Evolutionary conservation across 2,329 filamentous ascomycete genomes (phyloP).

Genomic region (Microdochium paspali): DNA sequence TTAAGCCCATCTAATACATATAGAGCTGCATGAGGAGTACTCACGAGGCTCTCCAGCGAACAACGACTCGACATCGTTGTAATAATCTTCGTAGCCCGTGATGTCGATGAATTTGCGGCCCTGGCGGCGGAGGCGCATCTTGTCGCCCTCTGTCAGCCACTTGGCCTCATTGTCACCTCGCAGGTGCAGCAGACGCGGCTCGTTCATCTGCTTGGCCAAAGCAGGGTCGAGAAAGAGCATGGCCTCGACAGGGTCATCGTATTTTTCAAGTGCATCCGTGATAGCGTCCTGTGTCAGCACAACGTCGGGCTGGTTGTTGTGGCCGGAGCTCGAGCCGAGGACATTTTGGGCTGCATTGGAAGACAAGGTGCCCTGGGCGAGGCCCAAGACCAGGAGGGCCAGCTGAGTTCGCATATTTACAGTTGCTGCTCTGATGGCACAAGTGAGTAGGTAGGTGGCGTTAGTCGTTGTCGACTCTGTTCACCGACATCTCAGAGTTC

Average conservation of each 20-base stretch:
- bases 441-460: neutral
- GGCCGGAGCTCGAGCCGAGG: neutral
- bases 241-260: slow-evolving; percentile 20
- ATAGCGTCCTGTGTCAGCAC: slow-evolving; percentile 7
- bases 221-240: slow-evolving; percentile 15
- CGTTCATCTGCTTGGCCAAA: slow-evolving; percentile 15
- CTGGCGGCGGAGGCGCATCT: slow-evolving; percentile 57
- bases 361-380: neutral
- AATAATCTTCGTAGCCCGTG: slow-evolving; percentile 49
- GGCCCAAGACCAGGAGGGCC: neutral
- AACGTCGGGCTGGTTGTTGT: neutral
- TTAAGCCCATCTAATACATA: neutral
- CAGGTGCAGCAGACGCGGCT: slow-evolving; percentile 23
- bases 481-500: neutral
- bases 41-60: slow-evolving; percentile 19
- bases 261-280: slow-evolving; percentile 11
- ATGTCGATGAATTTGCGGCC: slow-evolving; percentile 67
- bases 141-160: slow-evolving; percentile 67
- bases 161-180: slow-evolving; percentile 49
- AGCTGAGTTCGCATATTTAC: neutral
- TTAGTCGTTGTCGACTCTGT: neutral
- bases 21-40: slow-evolving; percentile 1
- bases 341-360: neutral
- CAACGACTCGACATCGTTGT: slow-evolving; percentile 11
- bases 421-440: neutral